Percentiles rank a stretch among this genome's conserved stretches.
These are phyloP conservation scores for Emergomyces pasteurianus DNA, from an alignment of 2,329 filamentous ascomycete species.

Conservation along the genomic window DNA sequence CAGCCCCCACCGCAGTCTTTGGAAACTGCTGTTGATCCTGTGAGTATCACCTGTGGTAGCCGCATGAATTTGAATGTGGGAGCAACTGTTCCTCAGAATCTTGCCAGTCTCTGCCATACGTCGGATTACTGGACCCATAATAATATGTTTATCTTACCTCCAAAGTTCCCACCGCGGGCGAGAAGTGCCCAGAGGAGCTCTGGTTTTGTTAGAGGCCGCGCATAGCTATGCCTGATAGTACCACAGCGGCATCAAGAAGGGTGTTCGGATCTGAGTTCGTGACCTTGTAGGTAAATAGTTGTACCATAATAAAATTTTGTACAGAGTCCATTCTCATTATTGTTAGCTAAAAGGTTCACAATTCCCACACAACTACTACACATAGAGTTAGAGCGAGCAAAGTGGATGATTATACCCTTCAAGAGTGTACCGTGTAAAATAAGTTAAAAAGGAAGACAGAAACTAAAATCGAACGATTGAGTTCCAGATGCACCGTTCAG, in stretches of 20 bases:
- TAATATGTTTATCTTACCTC: conserved; percentile 2
- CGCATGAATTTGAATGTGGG: background rate
- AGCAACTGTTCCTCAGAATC: background rate
- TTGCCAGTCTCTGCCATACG: background rate
- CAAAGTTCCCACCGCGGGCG: conserved; percentile 27
- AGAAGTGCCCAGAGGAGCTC: conserved; percentile 32
- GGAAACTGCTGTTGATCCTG: background rate
- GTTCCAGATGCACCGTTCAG: no score
- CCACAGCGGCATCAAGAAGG: conserved; percentile 29
- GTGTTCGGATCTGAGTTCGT: conserved; percentile 30
- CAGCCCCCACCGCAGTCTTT: background rate
- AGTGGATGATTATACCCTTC: no score
- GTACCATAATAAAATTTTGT: no score
- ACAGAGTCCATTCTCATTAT: no score
- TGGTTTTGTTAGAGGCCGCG: conserved; percentile 28
- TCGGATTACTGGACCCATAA: background rate
- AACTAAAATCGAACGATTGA: no score
- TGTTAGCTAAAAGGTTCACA: no score
- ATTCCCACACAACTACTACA: no score
- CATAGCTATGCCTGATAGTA: conserved; percentile 25
- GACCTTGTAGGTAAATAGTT: no score
- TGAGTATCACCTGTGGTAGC: background rate
- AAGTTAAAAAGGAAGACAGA: no score
- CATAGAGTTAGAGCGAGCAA: no score
- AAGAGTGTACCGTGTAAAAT: no score